These are phyloP conservation scores for Vitis rotundifolia DNA, from an alignment of 164 flowering plant species.

Conservation along the genomic window DNA sequence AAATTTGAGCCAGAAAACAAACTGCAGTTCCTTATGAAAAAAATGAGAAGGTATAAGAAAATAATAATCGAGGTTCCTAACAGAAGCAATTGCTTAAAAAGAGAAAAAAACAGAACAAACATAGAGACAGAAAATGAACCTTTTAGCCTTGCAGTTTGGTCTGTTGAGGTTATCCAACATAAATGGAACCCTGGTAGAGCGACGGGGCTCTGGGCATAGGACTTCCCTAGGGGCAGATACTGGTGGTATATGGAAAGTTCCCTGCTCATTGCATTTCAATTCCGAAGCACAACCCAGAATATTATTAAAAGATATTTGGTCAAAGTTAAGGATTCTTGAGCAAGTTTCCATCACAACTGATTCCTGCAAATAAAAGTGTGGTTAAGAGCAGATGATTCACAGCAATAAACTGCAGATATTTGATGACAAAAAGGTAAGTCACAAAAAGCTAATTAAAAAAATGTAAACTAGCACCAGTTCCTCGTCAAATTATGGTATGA, in stretches of 20 bases:
- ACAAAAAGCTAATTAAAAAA: no score
- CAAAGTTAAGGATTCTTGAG: neutral
- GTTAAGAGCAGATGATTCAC: no score
- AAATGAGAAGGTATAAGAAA: no score
- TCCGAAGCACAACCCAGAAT: slow-evolving; percentile 1
- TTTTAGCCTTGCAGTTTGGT: neutral
- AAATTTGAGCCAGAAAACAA: no score
- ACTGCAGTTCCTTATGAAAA: no score
- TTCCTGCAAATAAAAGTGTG: no score
- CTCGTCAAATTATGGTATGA: no score
- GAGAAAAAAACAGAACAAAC: neutral
- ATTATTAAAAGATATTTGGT: slow-evolving; percentile 4
- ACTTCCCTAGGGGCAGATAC: neutral
- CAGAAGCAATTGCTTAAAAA: neutral
- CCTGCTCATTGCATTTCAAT: slow-evolving; percentile 2
- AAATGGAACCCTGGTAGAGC: neutral
- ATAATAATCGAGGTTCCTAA: neutral
- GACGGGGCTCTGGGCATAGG: neutral
- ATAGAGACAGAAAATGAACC: neutral
- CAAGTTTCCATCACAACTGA: no score
- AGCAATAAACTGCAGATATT: no score
- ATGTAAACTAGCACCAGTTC: no score
- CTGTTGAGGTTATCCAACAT: slow-evolving; percentile 3
- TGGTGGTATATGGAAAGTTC: neutral
- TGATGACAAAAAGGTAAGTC: no score